Conservation (phyloP, 768 basidiomycete genomes). For the Mycena haematopus region DNA sequence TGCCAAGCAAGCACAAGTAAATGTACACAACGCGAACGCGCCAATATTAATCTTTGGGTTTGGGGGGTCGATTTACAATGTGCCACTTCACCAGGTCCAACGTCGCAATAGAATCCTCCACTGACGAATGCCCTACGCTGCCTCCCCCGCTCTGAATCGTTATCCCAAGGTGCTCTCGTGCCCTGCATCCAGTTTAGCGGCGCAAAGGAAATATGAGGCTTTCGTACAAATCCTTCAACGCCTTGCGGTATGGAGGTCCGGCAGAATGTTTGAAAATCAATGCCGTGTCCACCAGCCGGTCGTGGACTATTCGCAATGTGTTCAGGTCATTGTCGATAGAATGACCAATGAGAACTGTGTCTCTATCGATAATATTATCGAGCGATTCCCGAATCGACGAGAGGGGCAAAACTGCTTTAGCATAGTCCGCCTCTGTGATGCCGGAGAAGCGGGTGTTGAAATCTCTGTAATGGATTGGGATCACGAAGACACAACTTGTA, state of each 20-base stretch:
- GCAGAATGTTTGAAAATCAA: conserved; percentile 82
- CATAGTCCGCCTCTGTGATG: conserved; percentile 63
- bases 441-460: conserved; percentile 93
- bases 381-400: conserved; percentile 70
- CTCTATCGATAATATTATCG: conserved; percentile 70
- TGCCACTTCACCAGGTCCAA: conserved; percentile 89
- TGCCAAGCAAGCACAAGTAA: conserved; percentile 9
- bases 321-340: conserved; percentile 94
- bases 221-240: conserved; percentile 80
- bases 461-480: conserved; percentile 60
- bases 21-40: conserved; percentile 21
- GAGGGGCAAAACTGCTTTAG: conserved; percentile 72
- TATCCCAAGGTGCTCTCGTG: conserved; percentile 80
- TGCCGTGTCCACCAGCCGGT: conserved; percentile 85
- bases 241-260: conserved; percentile 78
- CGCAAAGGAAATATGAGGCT: not conserved
- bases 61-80: conserved; percentile 47
- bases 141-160: conserved; percentile 84
- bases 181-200: conserved; percentile 51
- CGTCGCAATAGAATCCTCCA: conserved; percentile 89
- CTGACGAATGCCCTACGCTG: conserved; percentile 83
- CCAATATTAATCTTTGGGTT: conserved; percentile 7
- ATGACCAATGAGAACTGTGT: conserved; percentile 90
- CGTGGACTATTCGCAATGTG: conserved; percentile 87
- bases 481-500: not conserved